A percentile compares a stretch with the other conserved stretches of the same genome.
Evolutionary conservation across 1,284 basidiomycete species (phyloP).

Genomic region (Kwoniella shivajii): DNA sequence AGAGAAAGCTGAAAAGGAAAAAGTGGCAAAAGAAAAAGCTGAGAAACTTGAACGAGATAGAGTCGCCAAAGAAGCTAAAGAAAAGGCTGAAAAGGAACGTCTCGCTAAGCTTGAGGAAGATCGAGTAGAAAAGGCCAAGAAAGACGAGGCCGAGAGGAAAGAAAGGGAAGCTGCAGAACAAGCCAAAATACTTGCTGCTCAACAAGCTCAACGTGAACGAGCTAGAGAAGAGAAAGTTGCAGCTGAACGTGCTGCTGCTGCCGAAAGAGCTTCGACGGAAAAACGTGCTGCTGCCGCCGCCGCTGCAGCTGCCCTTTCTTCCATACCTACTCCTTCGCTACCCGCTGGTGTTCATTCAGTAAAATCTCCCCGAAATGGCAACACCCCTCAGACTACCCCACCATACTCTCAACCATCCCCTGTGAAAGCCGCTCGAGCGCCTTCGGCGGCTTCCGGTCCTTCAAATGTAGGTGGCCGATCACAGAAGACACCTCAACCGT

Average conservation of each 20-base stretch:
- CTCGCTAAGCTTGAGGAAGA: slow-evolving; percentile 43
- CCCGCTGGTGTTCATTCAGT: slow-evolving; percentile 12
- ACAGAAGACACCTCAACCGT: slow-evolving; percentile 44
- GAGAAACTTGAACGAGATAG: slow-evolving; percentile 60
- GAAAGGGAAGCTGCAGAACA: slow-evolving; percentile 46
- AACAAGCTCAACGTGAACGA: slow-evolving; percentile 44
- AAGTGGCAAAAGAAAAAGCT: slow-evolving; percentile 64
- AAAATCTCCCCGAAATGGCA: slow-evolving; percentile 29
- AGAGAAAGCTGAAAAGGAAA: slow-evolving; percentile 62
- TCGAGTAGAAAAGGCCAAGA: slow-evolving; percentile 37
- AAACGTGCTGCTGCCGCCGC: slow-evolving; percentile 27
- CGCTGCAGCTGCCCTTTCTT: slow-evolving; percentile 5
- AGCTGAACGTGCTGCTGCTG: slow-evolving; percentile 36
- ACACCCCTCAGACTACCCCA: slow-evolving; percentile 28
- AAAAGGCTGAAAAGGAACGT: slow-evolving; percentile 46
- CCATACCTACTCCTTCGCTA: slow-evolving; percentile 15
- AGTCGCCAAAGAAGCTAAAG: slow-evolving; percentile 41
- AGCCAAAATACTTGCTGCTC: slow-evolving; percentile 44
- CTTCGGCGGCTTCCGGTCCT: slow-evolving; percentile 73
- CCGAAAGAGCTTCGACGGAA: slow-evolving; percentile 40
- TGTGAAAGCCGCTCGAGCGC: slow-evolving; percentile 74
- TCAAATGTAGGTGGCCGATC: slow-evolving; percentile 11
- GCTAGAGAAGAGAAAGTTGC: slow-evolving; percentile 42
- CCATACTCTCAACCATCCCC: slow-evolving; percentile 79
- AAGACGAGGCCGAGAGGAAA: slow-evolving; percentile 42